Evolutionary conservation across 2,329 filamentous ascomycete species (phyloP).

Genomic region (Pestalotiopsis sp.): DNA sequence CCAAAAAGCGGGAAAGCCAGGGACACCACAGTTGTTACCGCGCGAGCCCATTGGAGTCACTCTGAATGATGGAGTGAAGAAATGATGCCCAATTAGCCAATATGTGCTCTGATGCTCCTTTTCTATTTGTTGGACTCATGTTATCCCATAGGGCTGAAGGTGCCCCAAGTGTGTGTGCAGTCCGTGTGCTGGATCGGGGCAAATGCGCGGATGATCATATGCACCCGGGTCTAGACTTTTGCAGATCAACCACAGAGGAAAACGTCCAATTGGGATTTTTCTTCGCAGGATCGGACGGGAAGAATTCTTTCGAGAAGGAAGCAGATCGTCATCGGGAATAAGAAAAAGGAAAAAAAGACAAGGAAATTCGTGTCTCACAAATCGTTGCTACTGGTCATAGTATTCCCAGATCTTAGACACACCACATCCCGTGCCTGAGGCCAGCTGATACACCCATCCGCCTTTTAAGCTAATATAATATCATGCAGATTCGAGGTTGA

Average conservation of each 20-base stretch:
- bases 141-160: background rate
- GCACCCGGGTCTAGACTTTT: background rate
- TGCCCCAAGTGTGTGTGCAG: background rate
- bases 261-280: too few relatives aligned
- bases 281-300: background rate
- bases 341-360: background rate
- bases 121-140: background rate
- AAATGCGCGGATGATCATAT: conserved; percentile 3
- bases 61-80: background rate
- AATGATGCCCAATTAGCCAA: background rate
- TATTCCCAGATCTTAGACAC: background rate
- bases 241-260: background rate
- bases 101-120: background rate
- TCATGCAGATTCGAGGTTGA: background rate
- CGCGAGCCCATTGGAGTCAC: background rate
- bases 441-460: background rate
- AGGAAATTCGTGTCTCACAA: background rate
- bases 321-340: background rate
- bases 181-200: background rate
- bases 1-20: background rate
- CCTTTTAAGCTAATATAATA: background rate
- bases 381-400: background rate
- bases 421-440: background rate
- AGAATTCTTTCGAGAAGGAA: background rate
- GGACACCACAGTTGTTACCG: background rate